Evolutionary conservation across 345 rosid species (phyloP).

Genomic region (Raphanus raphanistrum): DNA sequence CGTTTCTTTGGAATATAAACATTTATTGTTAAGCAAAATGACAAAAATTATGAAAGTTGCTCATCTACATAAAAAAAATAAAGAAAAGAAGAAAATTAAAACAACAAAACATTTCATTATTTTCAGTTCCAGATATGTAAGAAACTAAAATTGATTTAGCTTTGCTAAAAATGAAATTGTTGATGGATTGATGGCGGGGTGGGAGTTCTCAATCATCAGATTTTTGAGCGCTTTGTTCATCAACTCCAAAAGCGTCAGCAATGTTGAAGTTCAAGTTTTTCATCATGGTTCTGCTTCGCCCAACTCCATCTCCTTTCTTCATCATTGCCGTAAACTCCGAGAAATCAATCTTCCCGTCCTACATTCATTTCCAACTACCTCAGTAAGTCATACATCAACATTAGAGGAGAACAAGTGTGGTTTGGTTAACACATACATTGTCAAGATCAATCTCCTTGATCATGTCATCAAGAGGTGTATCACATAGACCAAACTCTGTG

Average conservation of each 20-base stretch:
- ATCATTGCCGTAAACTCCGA: conserved; percentile 82
- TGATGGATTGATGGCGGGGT: neutral
- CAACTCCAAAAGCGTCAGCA: conserved; percentile 69
- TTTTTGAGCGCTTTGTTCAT: conserved; percentile 11
- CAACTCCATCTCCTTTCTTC: conserved; percentile 69
- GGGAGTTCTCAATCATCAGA: conserved; percentile 22
- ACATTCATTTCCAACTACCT: neutral
- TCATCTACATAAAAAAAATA: conserved; percentile 12
- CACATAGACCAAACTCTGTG: conserved; percentile 88
- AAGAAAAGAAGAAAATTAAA: neutral
- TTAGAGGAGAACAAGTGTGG: neutral
- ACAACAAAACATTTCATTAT: neutral
- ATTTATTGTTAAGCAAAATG: conserved; percentile 12
- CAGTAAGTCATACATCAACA: neutral
- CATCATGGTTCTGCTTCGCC: conserved; percentile 73
- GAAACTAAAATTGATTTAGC: neutral
- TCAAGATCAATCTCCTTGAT: conserved; percentile 89
- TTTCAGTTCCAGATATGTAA: conserved; percentile 15
- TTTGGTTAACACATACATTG: conserved; percentile 51
- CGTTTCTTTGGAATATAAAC: neutral
- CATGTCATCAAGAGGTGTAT: conserved; percentile 73
- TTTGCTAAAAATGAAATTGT: conserved; percentile 1
- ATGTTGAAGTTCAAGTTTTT: conserved; percentile 65
- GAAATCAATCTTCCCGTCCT: conserved; percentile 44
- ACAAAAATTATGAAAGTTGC: conserved; percentile 14